Evolutionary conservation across 1,284 basidiomycete species (phyloP).

Genomic region (Heliocybe sulcata): DNA sequence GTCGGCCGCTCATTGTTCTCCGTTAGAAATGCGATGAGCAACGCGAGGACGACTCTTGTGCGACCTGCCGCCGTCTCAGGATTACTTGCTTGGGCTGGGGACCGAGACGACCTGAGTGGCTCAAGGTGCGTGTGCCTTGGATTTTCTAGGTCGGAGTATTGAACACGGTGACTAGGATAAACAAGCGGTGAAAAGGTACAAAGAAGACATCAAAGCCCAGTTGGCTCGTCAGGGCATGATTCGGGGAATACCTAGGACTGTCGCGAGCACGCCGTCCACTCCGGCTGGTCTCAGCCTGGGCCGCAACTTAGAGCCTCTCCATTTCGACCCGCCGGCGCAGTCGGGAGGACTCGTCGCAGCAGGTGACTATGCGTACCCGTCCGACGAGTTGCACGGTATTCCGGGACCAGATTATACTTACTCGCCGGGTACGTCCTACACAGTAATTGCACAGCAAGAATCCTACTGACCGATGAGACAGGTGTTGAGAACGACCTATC

Average conservation of each 20-base stretch:
- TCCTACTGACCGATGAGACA: background rate
- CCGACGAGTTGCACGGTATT: background rate
- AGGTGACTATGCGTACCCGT: background rate
- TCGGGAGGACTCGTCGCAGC: background rate
- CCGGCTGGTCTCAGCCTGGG: background rate
- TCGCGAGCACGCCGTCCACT: background rate
- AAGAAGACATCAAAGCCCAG: conserved; percentile 76
- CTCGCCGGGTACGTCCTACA: background rate
- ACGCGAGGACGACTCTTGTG: conserved; percentile 68
- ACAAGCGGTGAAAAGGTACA: conserved; percentile 72
- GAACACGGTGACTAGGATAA: conserved; percentile 50
- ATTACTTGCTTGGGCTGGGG: conserved; percentile 80
- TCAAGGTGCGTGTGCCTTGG: conserved; percentile 48
- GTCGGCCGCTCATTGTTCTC: background rate
- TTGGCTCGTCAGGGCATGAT: conserved; percentile 70
- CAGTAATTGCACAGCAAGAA: background rate
- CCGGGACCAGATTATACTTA: background rate
- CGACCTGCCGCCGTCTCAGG: conserved; percentile 67
- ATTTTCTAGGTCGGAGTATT: background rate
- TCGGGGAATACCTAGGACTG: conserved; percentile 38
- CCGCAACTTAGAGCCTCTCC: conserved; percentile 1
- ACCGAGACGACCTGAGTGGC: conserved; percentile 72
- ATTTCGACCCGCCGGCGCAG: conserved; percentile 5
- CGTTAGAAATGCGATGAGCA: conserved; percentile 78
- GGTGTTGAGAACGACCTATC: background rate